Base-by-base conservation (phyloP, 1,139 yeast genomes). In the Sugiyamaella pinicola region DNA sequence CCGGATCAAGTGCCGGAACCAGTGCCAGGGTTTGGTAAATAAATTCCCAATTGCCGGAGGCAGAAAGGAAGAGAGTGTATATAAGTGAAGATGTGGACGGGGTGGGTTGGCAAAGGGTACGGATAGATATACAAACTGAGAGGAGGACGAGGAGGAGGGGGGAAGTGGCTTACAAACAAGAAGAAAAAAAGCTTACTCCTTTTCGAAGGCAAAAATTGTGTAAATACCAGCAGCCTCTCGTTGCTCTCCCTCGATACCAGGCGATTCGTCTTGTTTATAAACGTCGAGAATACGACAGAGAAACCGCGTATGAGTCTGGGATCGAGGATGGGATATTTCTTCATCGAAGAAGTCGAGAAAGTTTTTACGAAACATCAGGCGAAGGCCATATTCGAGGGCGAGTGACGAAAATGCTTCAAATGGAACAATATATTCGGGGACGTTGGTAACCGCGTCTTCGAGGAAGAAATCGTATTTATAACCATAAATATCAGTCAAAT, bases 371-470 rank as follows among this genome's bases (percentile, higher is more conserved):
- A 82, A 82, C 55, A 84, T 79, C 55, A 95, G 72, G 53, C 82
- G 84, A 61, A 93, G 71, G 21, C 90, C 89, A 67, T 84, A 87
- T 57, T 89, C 96, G 66, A 85, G 91, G 47, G 96, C 95, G 49
- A 90, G 72, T 55, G 85, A 81, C 67, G 96, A 77, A 55, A 93
- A 80, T 0, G 86, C 81, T 64, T 93, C 97, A 71, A 93, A 90
- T 0, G 98, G 99, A 4, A 93, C 97, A n/a, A 93, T 95, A 65
- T 87, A 93, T 66, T 93, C 99, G 0, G 98, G 98, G 7, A 93
- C 97, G 64, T 93, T 85, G 59, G 89, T 97, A 47, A 93, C 95
- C 0, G 99, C 99, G 71, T 93, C 99, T 60, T 84, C 84, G 56
- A 93, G 74, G 72, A 78, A 88, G 67, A 88, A 93, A 50, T 81